Conservation (phyloP, 441 rosid species). For the Melastoma candidum region DNA sequence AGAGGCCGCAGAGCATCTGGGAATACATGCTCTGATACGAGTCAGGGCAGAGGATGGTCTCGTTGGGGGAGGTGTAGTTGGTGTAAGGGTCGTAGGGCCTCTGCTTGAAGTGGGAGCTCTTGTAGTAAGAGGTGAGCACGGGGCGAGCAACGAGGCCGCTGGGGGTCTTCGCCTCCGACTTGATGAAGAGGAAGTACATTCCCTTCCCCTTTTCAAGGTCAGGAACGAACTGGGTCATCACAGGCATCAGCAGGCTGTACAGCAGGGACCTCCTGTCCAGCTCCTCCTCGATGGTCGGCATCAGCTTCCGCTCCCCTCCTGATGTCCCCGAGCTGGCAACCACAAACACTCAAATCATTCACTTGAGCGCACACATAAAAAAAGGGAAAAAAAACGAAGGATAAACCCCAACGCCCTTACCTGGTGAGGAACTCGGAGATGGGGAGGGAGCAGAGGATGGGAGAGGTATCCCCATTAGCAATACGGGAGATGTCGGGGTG, state of each 20-base stretch:
- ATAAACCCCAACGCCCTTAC: slow-evolving; percentile 10
- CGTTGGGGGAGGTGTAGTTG: slow-evolving; percentile 41
- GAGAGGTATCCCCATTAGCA: slow-evolving; percentile 31
- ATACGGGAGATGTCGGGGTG: slow-evolving; percentile 28
- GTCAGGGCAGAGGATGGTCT: slow-evolving; percentile 41
- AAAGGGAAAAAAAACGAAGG: not conserved
- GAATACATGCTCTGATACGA: slow-evolving; percentile 50
- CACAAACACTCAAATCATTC: too few relatives aligned
- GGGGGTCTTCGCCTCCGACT: slow-evolving; percentile 37
- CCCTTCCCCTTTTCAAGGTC: slow-evolving; percentile 41
- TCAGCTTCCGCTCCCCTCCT: slow-evolving; percentile 45
- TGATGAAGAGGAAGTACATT: slow-evolving; percentile 38
- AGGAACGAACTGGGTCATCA: slow-evolving; percentile 34
- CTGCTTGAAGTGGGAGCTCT: slow-evolving; percentile 27
- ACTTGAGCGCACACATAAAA: slow-evolving; percentile 1
- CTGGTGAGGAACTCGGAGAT: slow-evolving; percentile 37
- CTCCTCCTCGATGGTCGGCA: slow-evolving; percentile 44
- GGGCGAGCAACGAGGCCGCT: slow-evolving; percentile 45
- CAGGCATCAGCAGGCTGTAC: slow-evolving; percentile 42
- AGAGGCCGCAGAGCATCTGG: slow-evolving; percentile 47
- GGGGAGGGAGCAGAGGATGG: slow-evolving; percentile 31
- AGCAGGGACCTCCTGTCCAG: slow-evolving; percentile 28
- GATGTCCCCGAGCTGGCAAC: slow-evolving; percentile 41
- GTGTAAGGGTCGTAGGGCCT: slow-evolving; percentile 34
- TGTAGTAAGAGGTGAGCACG: slow-evolving; percentile 44